These are phyloP conservation scores for Lathyrus tuberosus DNA, from an alignment of 306 rosid species.

Conservation along the genomic window DNA sequence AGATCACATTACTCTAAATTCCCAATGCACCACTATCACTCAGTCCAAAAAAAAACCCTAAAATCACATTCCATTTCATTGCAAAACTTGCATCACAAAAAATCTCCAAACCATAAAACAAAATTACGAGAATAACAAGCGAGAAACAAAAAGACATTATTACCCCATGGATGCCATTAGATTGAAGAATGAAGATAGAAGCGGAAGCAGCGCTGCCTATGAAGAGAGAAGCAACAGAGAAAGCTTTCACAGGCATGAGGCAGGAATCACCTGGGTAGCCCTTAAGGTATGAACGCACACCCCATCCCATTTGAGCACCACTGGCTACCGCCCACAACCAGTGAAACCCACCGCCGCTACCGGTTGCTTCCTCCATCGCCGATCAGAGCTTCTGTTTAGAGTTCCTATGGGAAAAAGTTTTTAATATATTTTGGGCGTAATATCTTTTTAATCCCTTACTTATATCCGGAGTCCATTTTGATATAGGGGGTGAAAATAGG, in stretches of 20 bases:
- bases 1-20: not conserved
- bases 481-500: no score
- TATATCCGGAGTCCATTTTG: no score
- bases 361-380: conserved; percentile 35
- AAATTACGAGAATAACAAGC: not conserved
- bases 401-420: no score
- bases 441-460: no score
- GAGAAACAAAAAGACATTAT: not conserved
- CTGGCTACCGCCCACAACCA: conserved; percentile 77
- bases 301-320: conserved; percentile 68
- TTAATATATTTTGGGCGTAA: no score
- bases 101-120: not conserved
- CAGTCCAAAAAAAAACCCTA: not conserved
- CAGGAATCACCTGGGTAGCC: conserved; percentile 58
- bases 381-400: no score
- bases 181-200: conserved; percentile 54
- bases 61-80: not conserved
- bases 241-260: conserved; percentile 81
- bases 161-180: conserved; percentile 69
- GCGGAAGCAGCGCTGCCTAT: conserved; percentile 73
- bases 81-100: not conserved
- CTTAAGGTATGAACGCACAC: conserved; percentile 46
- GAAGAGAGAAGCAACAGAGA: conserved; percentile 83
- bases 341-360: conserved; percentile 31
- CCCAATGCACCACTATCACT: not conserved